Base-by-base conservation (phyloP, 2,329 filamentous ascomycete species). In the Colletotrichum horii region DNA sequence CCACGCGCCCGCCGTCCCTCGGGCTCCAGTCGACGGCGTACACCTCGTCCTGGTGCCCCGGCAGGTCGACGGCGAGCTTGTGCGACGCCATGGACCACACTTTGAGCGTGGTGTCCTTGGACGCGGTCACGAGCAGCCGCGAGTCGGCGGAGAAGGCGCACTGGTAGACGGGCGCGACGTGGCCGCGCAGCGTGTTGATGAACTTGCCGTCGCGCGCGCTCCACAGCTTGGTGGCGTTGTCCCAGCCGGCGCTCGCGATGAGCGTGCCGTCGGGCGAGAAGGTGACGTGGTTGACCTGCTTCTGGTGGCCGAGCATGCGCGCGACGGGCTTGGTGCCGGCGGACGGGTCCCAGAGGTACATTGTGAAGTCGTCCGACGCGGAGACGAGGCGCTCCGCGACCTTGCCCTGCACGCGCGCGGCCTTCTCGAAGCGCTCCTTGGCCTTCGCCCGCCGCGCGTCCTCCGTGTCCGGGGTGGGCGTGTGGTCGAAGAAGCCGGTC, bases 171-270 rank as follows among this genome's bases (percentile, higher is more conserved):
- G 96, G 94, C 2, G 94, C 96, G 58, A 91, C 96, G 84, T 98
- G 97, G 9, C 96, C 97, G 70, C 96, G 91, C 34, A 98, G 89
- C 0, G 95, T 98, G 81, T 94, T 93, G 79, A 98, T 92, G 85
- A 98, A 98, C 78, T 93, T 94, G 61, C 91, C 91, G 78, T 93
- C 91, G 77, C 90, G 90, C 74, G 76, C 70, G 79, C 93, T 95
- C 96, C 96, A 98, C 30, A 98, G 86, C 85, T 98, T 98, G 79
- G 96, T 95, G 80, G 96, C 95, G 83, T 98, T 99, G 84, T 99
- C 97, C 87, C 96, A 99, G 6, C 94, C 93, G 11, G 95, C 93
- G 48, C 94, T 97, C 11, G 97, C 97, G 80, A 99, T 96, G 74
- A 96, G 90, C 11, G 91, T 89, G 38, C 96, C 96, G 81, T 98